Conservation (phyloP, 179 eudicot genomes). For the Amaranthus tricolor region DNA sequence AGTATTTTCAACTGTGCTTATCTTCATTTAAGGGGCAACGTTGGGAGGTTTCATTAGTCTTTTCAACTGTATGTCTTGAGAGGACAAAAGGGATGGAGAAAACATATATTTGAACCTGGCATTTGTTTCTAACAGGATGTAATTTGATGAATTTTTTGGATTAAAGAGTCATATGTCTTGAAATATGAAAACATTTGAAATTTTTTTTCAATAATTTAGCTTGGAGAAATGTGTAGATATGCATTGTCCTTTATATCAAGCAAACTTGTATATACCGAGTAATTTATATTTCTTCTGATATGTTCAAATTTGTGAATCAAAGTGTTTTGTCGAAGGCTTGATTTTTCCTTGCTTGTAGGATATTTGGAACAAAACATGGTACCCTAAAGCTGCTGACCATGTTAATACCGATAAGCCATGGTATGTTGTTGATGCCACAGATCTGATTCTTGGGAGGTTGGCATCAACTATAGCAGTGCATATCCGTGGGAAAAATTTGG, state of each 20-base stretch:
- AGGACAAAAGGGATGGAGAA: neutral
- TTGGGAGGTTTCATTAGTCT: neutral
- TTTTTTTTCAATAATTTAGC: neutral
- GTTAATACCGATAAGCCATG: slow-evolving; percentile 76
- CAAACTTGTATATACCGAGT: neutral
- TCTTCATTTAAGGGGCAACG: neutral
- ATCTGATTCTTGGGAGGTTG: slow-evolving; percentile 81
- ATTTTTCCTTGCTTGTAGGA: slow-evolving; percentile 42
- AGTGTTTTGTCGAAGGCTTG: slow-evolving; percentile 3
- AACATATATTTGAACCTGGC: neutral
- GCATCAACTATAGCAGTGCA: slow-evolving; percentile 76
- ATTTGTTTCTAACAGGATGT: neutral
- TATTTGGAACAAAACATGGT: slow-evolving; percentile 93
- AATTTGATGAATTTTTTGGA: neutral
- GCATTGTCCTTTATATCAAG: neutral
- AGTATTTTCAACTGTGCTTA: neutral
- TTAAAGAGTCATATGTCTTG: neutral
- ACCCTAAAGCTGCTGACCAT: slow-evolving; percentile 88
- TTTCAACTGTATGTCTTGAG: neutral
- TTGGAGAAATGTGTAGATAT: neutral
- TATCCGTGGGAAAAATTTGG: slow-evolving; percentile 89
- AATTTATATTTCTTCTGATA: neutral
- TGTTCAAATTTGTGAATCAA: neutral
- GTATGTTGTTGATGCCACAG: slow-evolving; percentile 92
- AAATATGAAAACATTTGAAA: neutral